Conservation (phyloP, 495 filamentous ascomycete genomes). For the Neurospora discreta region DNA sequence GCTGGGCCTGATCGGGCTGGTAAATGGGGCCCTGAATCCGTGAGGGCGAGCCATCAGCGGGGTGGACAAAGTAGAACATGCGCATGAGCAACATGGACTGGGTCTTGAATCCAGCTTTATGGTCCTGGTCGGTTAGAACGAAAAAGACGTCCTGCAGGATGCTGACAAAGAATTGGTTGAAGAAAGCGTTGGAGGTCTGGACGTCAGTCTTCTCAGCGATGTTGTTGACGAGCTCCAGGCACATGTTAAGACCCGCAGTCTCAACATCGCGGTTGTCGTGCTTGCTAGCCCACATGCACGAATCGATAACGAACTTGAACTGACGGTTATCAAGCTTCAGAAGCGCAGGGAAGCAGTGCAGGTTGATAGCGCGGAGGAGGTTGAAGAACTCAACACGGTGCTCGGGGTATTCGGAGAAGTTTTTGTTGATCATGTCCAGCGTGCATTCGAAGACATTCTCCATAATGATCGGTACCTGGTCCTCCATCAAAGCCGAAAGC, state of each 20-base stretch:
- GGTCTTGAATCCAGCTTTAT: constrained; percentile 97
- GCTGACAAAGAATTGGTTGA: constrained; percentile 88
- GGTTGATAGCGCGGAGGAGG: constrained; percentile 85
- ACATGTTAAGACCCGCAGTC: constrained; percentile 97
- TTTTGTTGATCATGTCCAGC: constrained; percentile 99
- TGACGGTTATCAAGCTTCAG: constrained; percentile 87
- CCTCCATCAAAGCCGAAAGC: constrained; percentile 89
- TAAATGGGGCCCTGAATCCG: constrained; percentile 92
- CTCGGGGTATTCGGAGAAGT: constrained; percentile 98
- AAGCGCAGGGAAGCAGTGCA: constrained; percentile 90
- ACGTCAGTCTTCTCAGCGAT: constrained; percentile 82
- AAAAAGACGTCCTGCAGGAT: constrained; percentile 99
- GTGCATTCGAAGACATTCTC: constrained; percentile 98
- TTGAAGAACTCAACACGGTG: constrained; percentile 98
- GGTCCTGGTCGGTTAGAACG: constrained; percentile 91
- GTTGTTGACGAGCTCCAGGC: constrained; percentile 93
- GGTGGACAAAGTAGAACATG: constrained; percentile 87
- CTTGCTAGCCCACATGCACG: constrained; percentile 99
- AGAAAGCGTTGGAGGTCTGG: constrained; percentile 83
- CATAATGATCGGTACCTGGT: constrained; percentile 95
- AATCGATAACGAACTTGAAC: constrained; percentile 99
- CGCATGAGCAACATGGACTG: constrained; percentile 87
- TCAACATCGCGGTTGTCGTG: constrained; percentile 98
- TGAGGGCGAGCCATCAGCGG: constrained; percentile 47
- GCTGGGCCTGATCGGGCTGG: constrained; percentile 62